Evolutionary conservation across 75 land plant genomes (phyloP), one percentile per base, ranked within the genome.

Genomic region (Isoetes taiwanensis): DNA sequence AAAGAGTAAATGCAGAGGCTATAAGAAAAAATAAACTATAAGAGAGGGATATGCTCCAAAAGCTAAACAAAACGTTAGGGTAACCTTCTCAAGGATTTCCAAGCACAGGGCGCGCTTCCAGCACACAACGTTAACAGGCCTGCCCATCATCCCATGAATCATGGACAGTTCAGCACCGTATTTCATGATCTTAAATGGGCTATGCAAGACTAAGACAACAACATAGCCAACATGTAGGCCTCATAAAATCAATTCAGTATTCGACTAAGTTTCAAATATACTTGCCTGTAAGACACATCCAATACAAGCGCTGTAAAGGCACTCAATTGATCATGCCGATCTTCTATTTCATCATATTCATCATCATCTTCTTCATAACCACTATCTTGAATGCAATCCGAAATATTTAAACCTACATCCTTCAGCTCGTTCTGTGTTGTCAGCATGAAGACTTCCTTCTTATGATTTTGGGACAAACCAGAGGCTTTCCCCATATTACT

Each of bases 21-120:
- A 19, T 27, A 2, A 31, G 0, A 56, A n/a, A 55, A 55, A 11
- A 12, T 30, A 43, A 6, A 14, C 23, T 4, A 43, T 24, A 19
- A 24, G 3, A 43, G 10, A 43, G 3, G 14, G 17, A 19, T 19
- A 3, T 43, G 50, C 50, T 24, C 14, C 23, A 6, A 3, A 14
- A 4, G 17, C 50, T 19, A 65, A 66, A 31, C 3, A 67, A 5
- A 57, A 40, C 37, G 31, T 32, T 43, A 76, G 32, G 41, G 72
- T 56, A 35, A 93, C 98, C 98, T 93, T 93, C 70, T 88, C 96
- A 79, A 79, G 68, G 59, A 88, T 81, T 55, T 93, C 96, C 71
- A 93, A 63, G 61, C 98, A 93, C 56, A 93, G 77, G 3, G 98
- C 98, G 27, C 98, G 90, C 69, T 59, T 93, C 98, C 98, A 93